Conservation (phyloP, 257 asterid species). For the Primulina eburnea region DNA sequence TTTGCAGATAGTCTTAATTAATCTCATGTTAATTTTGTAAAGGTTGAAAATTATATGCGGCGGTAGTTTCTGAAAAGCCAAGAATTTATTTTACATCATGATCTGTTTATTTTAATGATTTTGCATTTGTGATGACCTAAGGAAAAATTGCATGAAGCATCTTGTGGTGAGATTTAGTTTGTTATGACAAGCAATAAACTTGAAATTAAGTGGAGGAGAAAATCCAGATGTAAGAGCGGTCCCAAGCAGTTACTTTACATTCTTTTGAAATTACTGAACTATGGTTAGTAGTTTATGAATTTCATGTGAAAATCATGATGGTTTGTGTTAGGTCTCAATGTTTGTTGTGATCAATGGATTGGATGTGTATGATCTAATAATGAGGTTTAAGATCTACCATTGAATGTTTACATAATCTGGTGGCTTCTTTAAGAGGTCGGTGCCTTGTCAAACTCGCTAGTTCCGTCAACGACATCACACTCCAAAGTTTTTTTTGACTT, state of each 20-base stretch:
- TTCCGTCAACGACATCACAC: background rate
- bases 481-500: background rate
- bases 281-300: background rate
- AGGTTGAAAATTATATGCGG: background rate
- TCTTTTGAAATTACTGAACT: background rate
- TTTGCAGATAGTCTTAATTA: background rate
- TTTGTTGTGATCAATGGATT: background rate
- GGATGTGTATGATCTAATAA: background rate
- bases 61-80: slow-evolving; percentile 12
- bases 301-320: background rate
- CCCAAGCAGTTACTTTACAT: background rate
- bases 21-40: slow-evolving; percentile 1
- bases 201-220: background rate
- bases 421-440: background rate
- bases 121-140: background rate
- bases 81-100: slow-evolving; percentile 16
- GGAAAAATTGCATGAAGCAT: background rate
- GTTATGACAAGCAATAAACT: background rate
- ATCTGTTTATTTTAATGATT: slow-evolving; percentile 7
- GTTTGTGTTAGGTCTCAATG: background rate
- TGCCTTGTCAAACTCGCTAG: background rate
- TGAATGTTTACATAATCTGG: background rate
- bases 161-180: background rate
- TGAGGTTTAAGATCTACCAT: background rate
- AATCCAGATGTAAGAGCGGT: background rate